Base-by-base conservation (phyloP, 139 green algal genomes). In the Picochlorum sp. region DNA sequence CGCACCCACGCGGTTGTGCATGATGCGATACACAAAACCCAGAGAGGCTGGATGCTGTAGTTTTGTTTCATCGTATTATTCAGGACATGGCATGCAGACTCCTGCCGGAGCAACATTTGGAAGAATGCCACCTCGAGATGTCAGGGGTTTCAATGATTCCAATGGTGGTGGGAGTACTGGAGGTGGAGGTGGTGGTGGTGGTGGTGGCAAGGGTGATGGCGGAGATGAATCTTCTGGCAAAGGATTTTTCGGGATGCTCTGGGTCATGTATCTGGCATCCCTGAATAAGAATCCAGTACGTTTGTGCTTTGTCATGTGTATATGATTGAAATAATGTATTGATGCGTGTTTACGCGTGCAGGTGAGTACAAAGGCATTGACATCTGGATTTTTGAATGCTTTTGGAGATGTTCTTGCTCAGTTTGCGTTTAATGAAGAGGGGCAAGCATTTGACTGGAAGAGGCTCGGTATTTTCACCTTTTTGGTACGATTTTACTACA, bases 331-430 rank as follows among this genome's bases (percentile, higher is more conserved):
- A 54, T 20, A 54, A 54, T 54, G 16, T 20, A 20, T 13, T 54
- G n/a, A 54, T 26, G n/a, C 15, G 47, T 21, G n/a, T 54, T 8
- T 21, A 5, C 6, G 18, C 4, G 77, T 15, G 59, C 69, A 13
- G 66, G 62, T 21, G 71, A 67, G 21, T 59, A 95, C 89, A 57
- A 95, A 95, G 66, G 64, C 78, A 5, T 41, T 87, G 20, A 95
- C 90, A 1, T 85, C 85, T 6, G 91, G 72, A 0, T 9, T 92
- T n/a, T 72, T 97, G 7, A 96, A 95, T 56, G 82, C 69, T 11
- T 16, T 90, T 18, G 91, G 91, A 3, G 91, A 97, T 70, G 21
- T 87, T 7, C 71, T 95, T 21, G 82, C 80, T 30, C 89, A 96
- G 67, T n/a, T 79, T 11, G 52, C 78, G 10, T 69, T 96, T 10